Base-by-base conservation (phyloP, 1,139 yeast species). In the Blastobotrys serpentis region DNA sequence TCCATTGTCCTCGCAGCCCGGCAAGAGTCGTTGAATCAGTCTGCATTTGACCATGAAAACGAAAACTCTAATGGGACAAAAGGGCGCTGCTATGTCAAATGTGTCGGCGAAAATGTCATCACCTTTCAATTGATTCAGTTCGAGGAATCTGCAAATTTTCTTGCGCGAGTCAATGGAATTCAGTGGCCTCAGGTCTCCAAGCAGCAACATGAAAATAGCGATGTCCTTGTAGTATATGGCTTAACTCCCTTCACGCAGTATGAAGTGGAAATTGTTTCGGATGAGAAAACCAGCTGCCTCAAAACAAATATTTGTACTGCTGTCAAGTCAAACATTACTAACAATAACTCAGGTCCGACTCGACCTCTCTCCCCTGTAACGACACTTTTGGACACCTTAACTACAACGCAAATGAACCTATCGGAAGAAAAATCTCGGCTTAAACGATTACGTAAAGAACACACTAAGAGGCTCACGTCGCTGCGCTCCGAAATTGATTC, bases 321-420 rank as follows among this genome's bases (percentile, higher is more conserved):
- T 6, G 52, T 52, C 6, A 30, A 40, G 37, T 40, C 50, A 18
- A 13, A 36, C 11, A 30, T 11, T n/a, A 41, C 38, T 11, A 32
- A 19, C 29, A 32, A 32, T n/a, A 43, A 48, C 14, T 49, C 51
- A 16, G 44, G 56, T 1, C 63, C 65, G 2, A 55, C 65, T 6
- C 56, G 71, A 11, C 66, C 70, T 1, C 56, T 65, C 4, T 66
- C 70, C 3, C 71, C 71, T 2, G 68, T 66, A 5, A 64, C 68
- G 2, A 67, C 71, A 2, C 56, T 67, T 29, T 55, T 63, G 32
- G 72, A 69, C 42, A 64, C 72, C 1, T 56, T 68, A 17, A 63
- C 68, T 10, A 61, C 69, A 3, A 62, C 69, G 2, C 63, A 62
- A 38, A 60, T 57, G 52, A 58, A 61, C 13, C 57, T 69, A 7